Evolutionary conservation across 352 stramenopile genomes (phyloP), one percentile per base, ranked within the genome.

Genomic region (Paralagenidium karlingii): DNA sequence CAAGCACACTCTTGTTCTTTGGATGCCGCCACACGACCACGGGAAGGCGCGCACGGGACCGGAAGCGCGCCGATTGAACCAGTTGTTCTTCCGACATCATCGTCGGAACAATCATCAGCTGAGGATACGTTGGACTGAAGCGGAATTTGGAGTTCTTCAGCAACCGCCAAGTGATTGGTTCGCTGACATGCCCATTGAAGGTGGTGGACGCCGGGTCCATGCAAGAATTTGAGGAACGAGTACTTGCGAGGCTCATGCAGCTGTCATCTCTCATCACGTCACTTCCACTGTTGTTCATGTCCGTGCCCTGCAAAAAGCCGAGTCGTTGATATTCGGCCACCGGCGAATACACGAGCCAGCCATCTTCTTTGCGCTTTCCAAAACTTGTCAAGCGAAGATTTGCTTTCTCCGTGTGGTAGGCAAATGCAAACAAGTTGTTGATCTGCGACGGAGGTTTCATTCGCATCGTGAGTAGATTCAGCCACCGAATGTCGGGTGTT

Each of bases 101-200:
- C 16, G 83, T 77, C 15, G 95, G 94, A 18, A 97, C 93, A 9
- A 97, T 77, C 62, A 99, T 83, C 12, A 96, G 69, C 33, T 85
- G 79, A 3, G 95, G 95, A 54, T 99, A 99, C 18, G 90, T 96
- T 10, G 79, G 67, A 43, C 84, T 97, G 47, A 98, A 80, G 27
- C 66, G 67, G 57, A 94, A 96, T 51, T 86, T 89, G 43, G 69
- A 86, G 41, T 93, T 93, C 55, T 90, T 90, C 13, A 92, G 60
- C 40, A 90, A 49, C 24, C 82, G 56, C 85, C 84, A 96, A 16
- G 68, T 71, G 24, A 85, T 73, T 8, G 27, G 19, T 15, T 56
- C 58, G 15, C 53, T 36, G 18, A 43, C 28, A n/a, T n/a, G n/a
- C n/a, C n/a, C n/a, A n/a, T n/a, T n/a, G 18, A 37, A 32, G 18